These are phyloP conservation scores for Takashimella koratensis DNA, from an alignment of 1,284 basidiomycete species.

Conservation along the genomic window DNA sequence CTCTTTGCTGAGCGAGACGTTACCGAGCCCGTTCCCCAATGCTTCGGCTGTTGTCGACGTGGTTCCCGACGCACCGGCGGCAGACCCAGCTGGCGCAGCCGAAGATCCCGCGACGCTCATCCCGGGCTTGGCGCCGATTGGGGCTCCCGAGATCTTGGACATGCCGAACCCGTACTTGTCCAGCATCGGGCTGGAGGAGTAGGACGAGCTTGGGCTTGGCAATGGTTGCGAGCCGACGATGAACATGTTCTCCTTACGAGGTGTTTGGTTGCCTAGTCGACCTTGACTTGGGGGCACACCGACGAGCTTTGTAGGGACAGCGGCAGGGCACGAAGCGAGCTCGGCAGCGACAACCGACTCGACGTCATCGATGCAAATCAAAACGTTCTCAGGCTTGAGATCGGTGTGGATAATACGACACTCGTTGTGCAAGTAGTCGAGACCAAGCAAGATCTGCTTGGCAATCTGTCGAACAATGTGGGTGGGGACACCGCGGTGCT, in stretches of 20 bases:
- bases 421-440: slow-evolving; percentile 96
- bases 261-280: slow-evolving; percentile 95
- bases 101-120: slow-evolving; percentile 2
- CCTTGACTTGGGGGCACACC: slow-evolving; percentile 95
- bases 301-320: slow-evolving; percentile 72
- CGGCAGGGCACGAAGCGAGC: slow-evolving; percentile 58
- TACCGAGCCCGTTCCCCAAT: slow-evolving; percentile 57
- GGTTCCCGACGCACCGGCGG: not conserved
- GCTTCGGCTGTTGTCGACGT: slow-evolving; percentile 55
- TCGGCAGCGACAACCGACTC: slow-evolving; percentile 89
- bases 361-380: slow-evolving; percentile 96
- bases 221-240: slow-evolving; percentile 94
- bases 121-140: slow-evolving; percentile 11
- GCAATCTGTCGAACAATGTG: slow-evolving; percentile 93
- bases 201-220: slow-evolving; percentile 70
- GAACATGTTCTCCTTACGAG: slow-evolving; percentile 77
- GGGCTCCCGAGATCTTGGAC: slow-evolving; percentile 58
- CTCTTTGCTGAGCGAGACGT: slow-evolving; percentile 60
- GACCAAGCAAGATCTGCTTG: slow-evolving; percentile 89
- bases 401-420: slow-evolving; percentile 96
- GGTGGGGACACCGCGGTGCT: slow-evolving; percentile 86
- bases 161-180: slow-evolving; percentile 92
- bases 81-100: slow-evolving; percentile 2
- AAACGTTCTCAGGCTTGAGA: slow-evolving; percentile 96
- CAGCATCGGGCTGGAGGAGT: slow-evolving; percentile 70